Conservation (phyloP, 805 yeast genomes). For the Danielia reshetovae region DNA sequence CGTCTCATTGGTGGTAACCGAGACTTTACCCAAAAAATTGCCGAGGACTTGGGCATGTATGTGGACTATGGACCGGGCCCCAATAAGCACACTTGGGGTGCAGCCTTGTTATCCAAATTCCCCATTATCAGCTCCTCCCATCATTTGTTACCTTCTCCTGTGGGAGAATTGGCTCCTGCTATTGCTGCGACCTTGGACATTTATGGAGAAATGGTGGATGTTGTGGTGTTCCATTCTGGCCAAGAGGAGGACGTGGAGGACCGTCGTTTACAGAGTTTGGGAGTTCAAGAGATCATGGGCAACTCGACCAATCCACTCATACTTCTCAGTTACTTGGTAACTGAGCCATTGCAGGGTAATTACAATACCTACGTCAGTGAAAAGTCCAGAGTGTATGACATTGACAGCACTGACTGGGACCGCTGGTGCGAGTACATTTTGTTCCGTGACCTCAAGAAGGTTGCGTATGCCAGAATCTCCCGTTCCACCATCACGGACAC, state of each 20-base stretch:
- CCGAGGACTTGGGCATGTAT: constrained; percentile 91
- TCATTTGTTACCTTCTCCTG: constrained; percentile 92
- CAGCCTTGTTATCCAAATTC: constrained; percentile 86
- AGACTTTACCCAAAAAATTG: constrained; percentile 85
- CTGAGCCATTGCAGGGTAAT: constrained; percentile 83
- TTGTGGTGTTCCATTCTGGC: constrained; percentile 96
- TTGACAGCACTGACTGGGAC: constrained; percentile 91
- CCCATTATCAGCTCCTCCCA: constrained; percentile 90
- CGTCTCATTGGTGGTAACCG: constrained; percentile 93
- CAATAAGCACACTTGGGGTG: constrained; percentile 97
- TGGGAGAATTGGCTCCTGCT: constrained; percentile 97
- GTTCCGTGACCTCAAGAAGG: constrained; percentile 79
- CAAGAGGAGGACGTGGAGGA: constrained; percentile 98
- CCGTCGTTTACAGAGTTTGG: constrained; percentile 78
- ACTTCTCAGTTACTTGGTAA: constrained; percentile 84
- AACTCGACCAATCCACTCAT: constrained; percentile 78
- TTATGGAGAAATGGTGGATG: constrained; percentile 82
- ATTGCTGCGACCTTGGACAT: constrained; percentile 93
- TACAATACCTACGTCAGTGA: constrained; percentile 89
- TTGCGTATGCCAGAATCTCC: constrained; percentile 91
- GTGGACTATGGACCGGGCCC: constrained; percentile 98
- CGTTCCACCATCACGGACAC: constrained; percentile 95
- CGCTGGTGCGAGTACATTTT: constrained; percentile 98
- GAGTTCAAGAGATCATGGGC: constrained; percentile 76
- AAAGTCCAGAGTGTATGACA: constrained; percentile 82